These are phyloP conservation scores for Sporothrix inflata DNA, from an alignment of 2,329 filamentous ascomycete species.

Conservation along the genomic window DNA sequence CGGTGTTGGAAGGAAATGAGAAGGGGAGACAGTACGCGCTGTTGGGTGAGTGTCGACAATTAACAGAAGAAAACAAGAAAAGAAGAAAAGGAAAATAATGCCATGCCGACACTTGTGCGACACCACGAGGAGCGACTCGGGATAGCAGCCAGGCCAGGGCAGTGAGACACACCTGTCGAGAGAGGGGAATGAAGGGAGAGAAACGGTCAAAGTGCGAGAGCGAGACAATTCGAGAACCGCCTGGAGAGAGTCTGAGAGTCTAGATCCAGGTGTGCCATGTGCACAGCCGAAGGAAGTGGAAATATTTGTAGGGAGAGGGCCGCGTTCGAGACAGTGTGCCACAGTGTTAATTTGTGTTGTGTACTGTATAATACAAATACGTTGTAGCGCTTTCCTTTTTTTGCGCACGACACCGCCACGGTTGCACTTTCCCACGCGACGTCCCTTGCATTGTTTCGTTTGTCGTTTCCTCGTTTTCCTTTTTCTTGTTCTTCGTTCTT, in stretches of 20 bases:
- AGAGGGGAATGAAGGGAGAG: too few species aligned
- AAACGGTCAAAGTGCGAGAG: too few species aligned
- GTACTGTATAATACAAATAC: too few species aligned
- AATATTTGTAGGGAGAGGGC: not conserved
- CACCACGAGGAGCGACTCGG: not conserved
- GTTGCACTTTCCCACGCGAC: not conserved
- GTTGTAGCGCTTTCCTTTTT: too few species aligned
- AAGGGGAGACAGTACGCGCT: too few species aligned
- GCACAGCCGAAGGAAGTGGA: constrained; percentile 1
- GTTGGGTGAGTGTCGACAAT: too few species aligned
- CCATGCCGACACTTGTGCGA: not conserved
- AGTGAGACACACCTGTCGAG: too few species aligned
- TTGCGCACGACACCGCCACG: too few species aligned
- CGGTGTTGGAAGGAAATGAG: not conserved
- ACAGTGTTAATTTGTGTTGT: too few species aligned
- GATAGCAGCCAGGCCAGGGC: not conserved
- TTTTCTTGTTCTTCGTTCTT: not conserved
- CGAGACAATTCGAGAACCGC: not conserved
- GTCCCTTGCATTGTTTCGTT: not conserved
- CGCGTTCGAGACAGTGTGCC: not conserved
- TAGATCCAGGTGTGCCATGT: not conserved
- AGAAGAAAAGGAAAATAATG: not conserved
- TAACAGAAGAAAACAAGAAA: too few species aligned
- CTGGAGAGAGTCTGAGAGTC: not conserved
- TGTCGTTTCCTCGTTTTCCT: not conserved